phyloP scores from a whole-genome alignment of 768 basidiomycete genomes.

The Leccinum disarticulatum region DNA sequence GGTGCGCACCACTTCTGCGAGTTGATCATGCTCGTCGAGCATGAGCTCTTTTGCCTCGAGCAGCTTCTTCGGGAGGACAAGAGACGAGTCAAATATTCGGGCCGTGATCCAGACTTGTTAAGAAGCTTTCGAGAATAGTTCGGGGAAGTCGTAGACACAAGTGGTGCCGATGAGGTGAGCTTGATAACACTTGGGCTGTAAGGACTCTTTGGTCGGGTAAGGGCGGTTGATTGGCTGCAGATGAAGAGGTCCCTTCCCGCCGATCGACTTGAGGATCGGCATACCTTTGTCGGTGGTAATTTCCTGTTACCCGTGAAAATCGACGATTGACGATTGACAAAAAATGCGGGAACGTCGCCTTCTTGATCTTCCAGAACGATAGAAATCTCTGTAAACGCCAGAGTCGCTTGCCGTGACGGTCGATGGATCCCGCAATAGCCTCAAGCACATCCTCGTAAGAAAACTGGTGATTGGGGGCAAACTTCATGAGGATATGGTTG shows the following conservation, averaged over 20 bases:
- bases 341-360: no score
- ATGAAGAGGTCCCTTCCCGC: constrained; percentile 93
- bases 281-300: no score
- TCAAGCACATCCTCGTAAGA: no score
- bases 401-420: no score
- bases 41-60: constrained; percentile 89
- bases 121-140: constrained; percentile 95
- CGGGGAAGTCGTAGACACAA: constrained; percentile 99
- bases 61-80: constrained; percentile 73
- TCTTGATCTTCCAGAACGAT: no score
- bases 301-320: no score
- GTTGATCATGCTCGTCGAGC: constrained; percentile 87
- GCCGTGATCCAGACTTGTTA: constrained; percentile 88
- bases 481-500: no score
- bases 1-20: constrained; percentile 86
- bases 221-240: constrained; percentile 91
- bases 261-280: no score
- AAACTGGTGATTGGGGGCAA: no score
- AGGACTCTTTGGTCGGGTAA: constrained; percentile 95
- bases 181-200: constrained; percentile 98
- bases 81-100: constrained; percentile 58
- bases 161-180: constrained; percentile 98
- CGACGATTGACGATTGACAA: no score
- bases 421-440: no score
- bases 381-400: no score